A percentile compares a stretch with the other conserved stretches of the same genome.
Evolutionary conservation across 306 rosid species (phyloP).

Genomic region (Herpetospermum pedunculosum): DNA sequence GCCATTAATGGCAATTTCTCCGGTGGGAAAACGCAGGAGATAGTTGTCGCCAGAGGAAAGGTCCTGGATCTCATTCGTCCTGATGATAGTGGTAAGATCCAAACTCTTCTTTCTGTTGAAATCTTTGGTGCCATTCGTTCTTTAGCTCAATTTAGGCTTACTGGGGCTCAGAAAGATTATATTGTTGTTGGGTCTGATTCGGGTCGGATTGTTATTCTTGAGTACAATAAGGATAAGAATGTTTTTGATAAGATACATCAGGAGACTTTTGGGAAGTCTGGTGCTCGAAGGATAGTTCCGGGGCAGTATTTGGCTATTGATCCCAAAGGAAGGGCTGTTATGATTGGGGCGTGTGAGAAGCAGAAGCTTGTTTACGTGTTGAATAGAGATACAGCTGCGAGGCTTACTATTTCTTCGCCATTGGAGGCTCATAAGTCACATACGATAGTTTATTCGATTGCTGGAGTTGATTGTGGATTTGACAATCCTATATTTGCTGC

Average conservation of each 20-base stretch:
- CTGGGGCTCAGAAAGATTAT: conserved; percentile 81
- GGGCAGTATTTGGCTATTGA: conserved; percentile 85
- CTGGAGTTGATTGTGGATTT: conserved; percentile 93
- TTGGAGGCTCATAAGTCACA: conserved; percentile 86
- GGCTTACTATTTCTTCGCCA: conserved; percentile 89
- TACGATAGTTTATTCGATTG: conserved; percentile 77
- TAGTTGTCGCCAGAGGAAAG: conserved; percentile 85
- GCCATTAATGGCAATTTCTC: conserved; percentile 97
- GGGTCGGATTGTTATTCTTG: conserved; percentile 82
- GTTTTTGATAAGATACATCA: conserved; percentile 85
- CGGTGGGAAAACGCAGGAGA: conserved; percentile 86
- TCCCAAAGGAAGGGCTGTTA: conserved; percentile 92
- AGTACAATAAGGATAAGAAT: conserved; percentile 73
- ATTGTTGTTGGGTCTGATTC: conserved; percentile 87
- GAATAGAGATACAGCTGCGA: conserved; percentile 84
- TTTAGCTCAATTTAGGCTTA: conserved; percentile 74
- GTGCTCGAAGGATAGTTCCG: conserved; percentile 82
- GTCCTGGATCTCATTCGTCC: conserved; percentile 94
- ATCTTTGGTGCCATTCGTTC: conserved; percentile 77
- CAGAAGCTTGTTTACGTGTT: conserved; percentile 89
- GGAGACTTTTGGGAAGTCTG: conserved; percentile 91
- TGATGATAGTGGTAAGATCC: conserved; percentile 83
- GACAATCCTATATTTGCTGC: conserved; percentile 95
- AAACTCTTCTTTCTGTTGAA: conserved; percentile 90
- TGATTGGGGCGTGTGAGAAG: conserved; percentile 94